phyloP scores from a whole-genome alignment of 1,139 yeast species.

The Arxiozyma slooffiae region DNA sequence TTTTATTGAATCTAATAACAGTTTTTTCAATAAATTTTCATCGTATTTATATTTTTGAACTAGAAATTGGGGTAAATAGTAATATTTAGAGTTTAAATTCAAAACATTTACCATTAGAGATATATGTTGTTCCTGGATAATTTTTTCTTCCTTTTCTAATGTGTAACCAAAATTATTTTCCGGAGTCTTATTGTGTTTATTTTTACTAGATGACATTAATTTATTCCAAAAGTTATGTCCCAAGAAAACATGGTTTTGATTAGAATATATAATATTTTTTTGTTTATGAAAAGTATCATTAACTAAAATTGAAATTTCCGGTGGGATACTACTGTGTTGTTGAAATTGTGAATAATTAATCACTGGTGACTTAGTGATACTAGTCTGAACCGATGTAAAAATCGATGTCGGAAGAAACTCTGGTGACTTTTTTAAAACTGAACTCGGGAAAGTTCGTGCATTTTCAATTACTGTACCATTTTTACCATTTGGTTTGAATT shows the following conservation, averaged over 20 bases:
- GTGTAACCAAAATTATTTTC: neutral
- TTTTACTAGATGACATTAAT: constrained; percentile 4
- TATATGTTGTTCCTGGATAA: neutral
- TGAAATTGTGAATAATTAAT: neutral
- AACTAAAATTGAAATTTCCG: constrained; percentile 16
- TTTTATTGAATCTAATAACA: constrained; percentile 11
- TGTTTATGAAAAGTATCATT: constrained; percentile 25
- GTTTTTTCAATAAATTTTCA: constrained; percentile 9
- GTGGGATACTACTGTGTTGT: neutral
- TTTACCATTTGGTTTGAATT: neutral
- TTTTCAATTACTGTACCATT: neutral
- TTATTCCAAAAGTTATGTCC: constrained; percentile 25
- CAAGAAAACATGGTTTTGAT: constrained; percentile 7
- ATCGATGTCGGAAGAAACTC: neutral
- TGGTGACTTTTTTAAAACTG: neutral
- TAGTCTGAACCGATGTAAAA: neutral
- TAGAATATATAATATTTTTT: constrained; percentile 13
- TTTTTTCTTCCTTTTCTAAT: constrained; percentile 1
- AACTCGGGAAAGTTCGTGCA: neutral
- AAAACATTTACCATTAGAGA: constrained; percentile 6
- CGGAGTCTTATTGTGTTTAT: neutral
- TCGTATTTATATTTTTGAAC: constrained; percentile 17
- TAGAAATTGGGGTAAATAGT: constrained; percentile 19
- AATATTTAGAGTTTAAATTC: constrained; percentile 14
- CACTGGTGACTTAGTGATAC: neutral